Evolutionary conservation across 345 rosid species (phyloP).

Genomic region (Alliaria petiolata): DNA sequence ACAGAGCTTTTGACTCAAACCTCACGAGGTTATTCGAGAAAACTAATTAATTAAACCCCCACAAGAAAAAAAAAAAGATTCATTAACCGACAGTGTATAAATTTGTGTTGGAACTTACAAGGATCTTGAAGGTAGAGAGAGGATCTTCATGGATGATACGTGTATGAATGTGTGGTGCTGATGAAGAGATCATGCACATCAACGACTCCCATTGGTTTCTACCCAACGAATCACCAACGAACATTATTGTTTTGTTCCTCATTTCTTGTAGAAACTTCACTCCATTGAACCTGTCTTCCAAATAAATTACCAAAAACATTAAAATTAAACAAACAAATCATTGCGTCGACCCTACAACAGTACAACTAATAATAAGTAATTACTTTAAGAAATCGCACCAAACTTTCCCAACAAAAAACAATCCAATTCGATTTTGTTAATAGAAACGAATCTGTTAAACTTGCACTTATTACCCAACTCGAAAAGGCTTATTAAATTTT

Average conservation of each 20-base stretch:
- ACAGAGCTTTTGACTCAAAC: not conserved
- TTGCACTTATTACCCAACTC: conserved; percentile 9
- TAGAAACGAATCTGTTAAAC: conserved; percentile 1
- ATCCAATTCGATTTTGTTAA: not conserved
- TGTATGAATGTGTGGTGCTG: conserved; percentile 50
- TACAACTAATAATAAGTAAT: not conserved
- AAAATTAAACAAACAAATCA: not conserved
- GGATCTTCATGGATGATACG: conserved; percentile 63
- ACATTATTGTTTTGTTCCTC: conserved; percentile 77
- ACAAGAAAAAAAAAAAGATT: not conserved
- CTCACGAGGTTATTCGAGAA: not conserved
- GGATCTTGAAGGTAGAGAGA: conserved; percentile 70
- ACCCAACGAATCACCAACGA: conserved; percentile 92
- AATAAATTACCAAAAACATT: too few species aligned
- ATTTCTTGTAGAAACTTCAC: conserved; percentile 55
- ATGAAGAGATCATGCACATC: conserved; percentile 66
- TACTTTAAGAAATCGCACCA: conserved; percentile 1
- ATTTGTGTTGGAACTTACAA: conserved; percentile 38
- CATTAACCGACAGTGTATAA: not conserved
- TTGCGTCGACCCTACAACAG: not conserved
- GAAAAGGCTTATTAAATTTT: not conserved
- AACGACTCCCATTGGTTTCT: conserved; percentile 93
- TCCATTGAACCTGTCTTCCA: conserved; percentile 60
- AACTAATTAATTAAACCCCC: not conserved
- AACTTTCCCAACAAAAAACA: not conserved